Evolutionary conservation across 106 monocot species (phyloP).

Genomic region (Apostasia shenzhenica): DNA sequence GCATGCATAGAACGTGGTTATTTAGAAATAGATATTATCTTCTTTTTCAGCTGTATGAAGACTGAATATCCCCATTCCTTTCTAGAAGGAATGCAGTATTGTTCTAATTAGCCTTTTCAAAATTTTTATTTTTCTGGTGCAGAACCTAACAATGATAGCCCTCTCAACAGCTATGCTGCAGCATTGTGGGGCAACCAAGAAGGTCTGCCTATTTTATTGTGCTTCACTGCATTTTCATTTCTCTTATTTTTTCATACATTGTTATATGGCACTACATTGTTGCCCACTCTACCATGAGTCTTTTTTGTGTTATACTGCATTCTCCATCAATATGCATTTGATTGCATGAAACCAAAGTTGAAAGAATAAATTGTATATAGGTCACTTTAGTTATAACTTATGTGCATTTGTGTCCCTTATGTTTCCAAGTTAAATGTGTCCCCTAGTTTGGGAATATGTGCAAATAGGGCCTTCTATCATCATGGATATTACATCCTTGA

Average conservation of each 20-base stretch:
- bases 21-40: too few relatives aligned
- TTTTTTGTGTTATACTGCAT: background rate
- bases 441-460: too few relatives aligned
- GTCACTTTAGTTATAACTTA: background rate
- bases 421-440: too few relatives aligned
- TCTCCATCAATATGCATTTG: background rate
- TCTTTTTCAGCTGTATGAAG: too few relatives aligned
- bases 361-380: too few relatives aligned
- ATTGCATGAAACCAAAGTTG: background rate
- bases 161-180: constrained; percentile 70
- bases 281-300: background rate
- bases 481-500: too few relatives aligned
- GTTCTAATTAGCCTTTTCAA: background rate
- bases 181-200: constrained; percentile 66
- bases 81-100: background rate
- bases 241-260: background rate
- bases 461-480: too few relatives aligned
- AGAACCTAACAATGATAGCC: constrained; percentile 78
- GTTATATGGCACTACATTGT: background rate
- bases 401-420: too few relatives aligned
- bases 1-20: too few relatives aligned
- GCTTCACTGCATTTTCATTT: background rate
- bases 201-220: constrained; percentile 22
- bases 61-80: too few relatives aligned
- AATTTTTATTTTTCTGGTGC: constrained; percentile 5